phyloP scores from a whole-genome alignment of 75 land plant species.

The Picea glauca region DNA sequence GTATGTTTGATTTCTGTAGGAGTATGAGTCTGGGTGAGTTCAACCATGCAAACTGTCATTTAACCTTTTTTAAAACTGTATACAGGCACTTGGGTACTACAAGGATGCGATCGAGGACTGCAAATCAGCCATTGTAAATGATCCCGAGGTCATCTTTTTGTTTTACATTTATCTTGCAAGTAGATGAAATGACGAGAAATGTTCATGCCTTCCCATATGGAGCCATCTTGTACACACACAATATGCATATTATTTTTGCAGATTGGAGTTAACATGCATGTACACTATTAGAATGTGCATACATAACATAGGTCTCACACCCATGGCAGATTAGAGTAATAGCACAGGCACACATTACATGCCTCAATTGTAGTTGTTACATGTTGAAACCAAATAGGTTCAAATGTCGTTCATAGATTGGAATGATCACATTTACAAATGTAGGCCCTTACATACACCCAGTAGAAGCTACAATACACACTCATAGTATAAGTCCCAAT shows the following conservation, averaged over 20 bases:
- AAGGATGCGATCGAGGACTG: constrained; percentile 42
- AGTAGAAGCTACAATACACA: neutral
- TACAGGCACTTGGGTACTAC: constrained; percentile 41
- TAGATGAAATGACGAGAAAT: neutral
- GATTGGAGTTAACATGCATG: neutral
- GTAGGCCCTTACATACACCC: neutral
- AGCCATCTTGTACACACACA: neutral
- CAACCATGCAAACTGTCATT: neutral
- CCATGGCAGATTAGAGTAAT: neutral
- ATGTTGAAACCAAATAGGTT: neutral
- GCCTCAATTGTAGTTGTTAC: neutral
- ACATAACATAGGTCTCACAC: neutral
- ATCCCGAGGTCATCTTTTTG: constrained; percentile 32
- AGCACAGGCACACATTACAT: neutral
- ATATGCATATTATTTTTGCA: neutral
- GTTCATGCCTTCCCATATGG: neutral
- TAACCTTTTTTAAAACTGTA: neutral
- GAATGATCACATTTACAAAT: neutral
- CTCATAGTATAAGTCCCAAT: neutral
- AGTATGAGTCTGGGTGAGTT: neutral
- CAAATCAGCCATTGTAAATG: constrained; percentile 39
- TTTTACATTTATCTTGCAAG: constrained; percentile 1
- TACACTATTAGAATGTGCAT: neutral
- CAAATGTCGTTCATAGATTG: neutral
- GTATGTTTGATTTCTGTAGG: neutral